Evolutionary conservation across 108 stramenopile genomes (phyloP).

Genomic region (Skeletonema marinoi): DNA sequence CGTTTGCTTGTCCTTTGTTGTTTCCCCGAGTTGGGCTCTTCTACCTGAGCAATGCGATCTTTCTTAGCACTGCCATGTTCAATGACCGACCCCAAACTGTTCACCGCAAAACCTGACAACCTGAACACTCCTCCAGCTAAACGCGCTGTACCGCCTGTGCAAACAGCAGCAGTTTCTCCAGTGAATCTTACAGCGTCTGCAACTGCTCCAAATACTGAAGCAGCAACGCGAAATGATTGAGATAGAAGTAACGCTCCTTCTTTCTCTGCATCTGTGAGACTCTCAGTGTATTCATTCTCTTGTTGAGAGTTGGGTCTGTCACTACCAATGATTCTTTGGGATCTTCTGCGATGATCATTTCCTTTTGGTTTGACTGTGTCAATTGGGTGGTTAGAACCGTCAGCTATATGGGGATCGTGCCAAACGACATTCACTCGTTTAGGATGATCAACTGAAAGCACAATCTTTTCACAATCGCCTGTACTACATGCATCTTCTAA

Average conservation of each 20-base stretch:
- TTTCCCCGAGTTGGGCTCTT: not conserved
- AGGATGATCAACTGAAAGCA: not conserved
- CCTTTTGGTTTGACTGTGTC: not conserved
- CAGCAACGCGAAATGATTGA: conserved; percentile 47
- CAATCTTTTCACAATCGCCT: not conserved
- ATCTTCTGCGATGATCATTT: not conserved
- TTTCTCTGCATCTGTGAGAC: conserved; percentile 32
- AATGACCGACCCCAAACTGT: conserved; percentile 33
- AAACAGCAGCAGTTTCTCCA: conserved; percentile 52
- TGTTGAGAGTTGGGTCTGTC: not conserved
- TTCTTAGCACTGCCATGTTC: conserved; percentile 6
- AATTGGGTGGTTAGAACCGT: conserved; percentile 3
- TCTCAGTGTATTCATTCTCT: not conserved
- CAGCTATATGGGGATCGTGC: conserved; percentile 29
- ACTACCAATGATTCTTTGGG: not conserved
- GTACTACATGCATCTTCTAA: not conserved
- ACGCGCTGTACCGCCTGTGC: conserved; percentile 40
- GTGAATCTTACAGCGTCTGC: conserved; percentile 47
- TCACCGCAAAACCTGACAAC: conserved; percentile 40
- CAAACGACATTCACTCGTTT: conserved; percentile 42
- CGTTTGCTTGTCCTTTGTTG: conserved; percentile 10
- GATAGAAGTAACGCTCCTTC: conserved; percentile 49
- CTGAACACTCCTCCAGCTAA: conserved; percentile 47
- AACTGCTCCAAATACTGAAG: conserved; percentile 44
- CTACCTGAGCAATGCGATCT: not conserved